Percentiles rank a stretch among this genome's conserved stretches.
These are phyloP conservation scores for Corrigiola litoralis DNA, from an alignment of 179 eudicot species.

Conservation along the genomic window DNA sequence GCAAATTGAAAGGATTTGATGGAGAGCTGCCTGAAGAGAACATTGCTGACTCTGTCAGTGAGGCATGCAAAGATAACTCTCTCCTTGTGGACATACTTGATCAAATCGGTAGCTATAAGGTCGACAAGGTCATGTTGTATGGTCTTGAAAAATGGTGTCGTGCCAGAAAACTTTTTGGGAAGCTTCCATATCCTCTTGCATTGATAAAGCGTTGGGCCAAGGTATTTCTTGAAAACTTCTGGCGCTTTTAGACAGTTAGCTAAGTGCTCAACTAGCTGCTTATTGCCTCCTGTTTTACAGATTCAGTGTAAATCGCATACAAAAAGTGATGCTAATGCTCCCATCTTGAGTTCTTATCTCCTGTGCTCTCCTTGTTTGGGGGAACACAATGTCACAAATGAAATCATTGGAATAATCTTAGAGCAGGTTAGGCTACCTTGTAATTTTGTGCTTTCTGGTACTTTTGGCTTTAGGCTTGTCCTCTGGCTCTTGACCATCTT, in stretches of 20 bases:
- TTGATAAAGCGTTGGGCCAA: conserved; percentile 81
- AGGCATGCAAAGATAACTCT: conserved; percentile 59
- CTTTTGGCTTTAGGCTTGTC: background rate
- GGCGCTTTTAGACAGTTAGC: background rate
- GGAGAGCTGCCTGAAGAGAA: conserved; percentile 41
- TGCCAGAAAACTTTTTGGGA: conserved; percentile 40
- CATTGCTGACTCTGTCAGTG: conserved; percentile 42
- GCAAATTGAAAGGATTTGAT: conserved; percentile 31
- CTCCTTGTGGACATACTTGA: conserved; percentile 54
- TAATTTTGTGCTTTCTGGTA: background rate
- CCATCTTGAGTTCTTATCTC: conserved; percentile 44
- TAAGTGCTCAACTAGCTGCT: conserved; percentile 11
- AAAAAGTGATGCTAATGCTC: conserved; percentile 32
- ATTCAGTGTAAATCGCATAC: conserved; percentile 41
- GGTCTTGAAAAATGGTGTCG: conserved; percentile 71
- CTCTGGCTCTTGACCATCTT: background rate
- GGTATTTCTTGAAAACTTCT: conserved; percentile 37
- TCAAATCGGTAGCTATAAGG: conserved; percentile 34
- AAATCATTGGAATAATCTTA: conserved; percentile 42
- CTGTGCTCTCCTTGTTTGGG: conserved; percentile 18
- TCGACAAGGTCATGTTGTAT: conserved; percentile 29
- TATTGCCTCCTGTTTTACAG: conserved; percentile 37
- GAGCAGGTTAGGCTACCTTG: conserved; percentile 63
- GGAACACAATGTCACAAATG: conserved; percentile 31
- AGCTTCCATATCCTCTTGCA: conserved; percentile 54